Conservation (phyloP, 495 filamentous ascomycete genomes). For the Lasiosphaeriaceae sp. region DNA sequence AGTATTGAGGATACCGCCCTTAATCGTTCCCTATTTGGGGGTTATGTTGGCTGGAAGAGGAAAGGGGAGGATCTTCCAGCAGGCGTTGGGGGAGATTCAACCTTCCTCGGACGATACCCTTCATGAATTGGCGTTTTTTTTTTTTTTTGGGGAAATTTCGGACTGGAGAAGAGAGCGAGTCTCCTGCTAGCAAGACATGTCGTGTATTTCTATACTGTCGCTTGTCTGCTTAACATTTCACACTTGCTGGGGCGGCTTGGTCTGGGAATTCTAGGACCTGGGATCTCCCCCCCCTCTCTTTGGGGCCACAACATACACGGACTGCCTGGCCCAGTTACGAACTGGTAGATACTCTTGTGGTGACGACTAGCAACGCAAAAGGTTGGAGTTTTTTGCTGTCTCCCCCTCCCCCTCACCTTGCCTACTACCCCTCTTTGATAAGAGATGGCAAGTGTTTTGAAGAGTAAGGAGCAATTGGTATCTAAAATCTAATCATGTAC, state of each 20-base stretch:
- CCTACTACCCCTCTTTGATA: too few relatives aligned
- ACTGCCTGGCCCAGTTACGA: not conserved
- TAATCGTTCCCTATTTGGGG: not conserved
- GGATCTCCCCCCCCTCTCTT: not conserved
- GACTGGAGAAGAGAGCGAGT: not conserved
- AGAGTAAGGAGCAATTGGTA: not conserved
- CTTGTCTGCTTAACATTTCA: not conserved
- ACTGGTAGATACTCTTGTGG: not conserved
- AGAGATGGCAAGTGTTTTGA: too few relatives aligned
- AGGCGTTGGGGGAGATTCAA: conserved; percentile 1
- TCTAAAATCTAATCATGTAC: conserved; percentile 12
- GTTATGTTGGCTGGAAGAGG: not conserved
- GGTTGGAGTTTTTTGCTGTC: too few relatives aligned
- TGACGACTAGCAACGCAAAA: not conserved
- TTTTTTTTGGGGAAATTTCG: not conserved
- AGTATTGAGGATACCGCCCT: not conserved
- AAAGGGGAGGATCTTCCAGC: conserved; percentile 9
- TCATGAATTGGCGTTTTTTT: conserved; percentile 25
- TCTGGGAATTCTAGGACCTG: not conserved
- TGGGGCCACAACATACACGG: not conserved
- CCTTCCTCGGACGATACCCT: conserved; percentile 22
- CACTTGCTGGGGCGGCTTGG: not conserved
- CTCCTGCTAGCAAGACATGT: not conserved
- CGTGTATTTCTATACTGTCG: not conserved
- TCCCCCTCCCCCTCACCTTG: too few relatives aligned